A percentile compares a stretch with the other conserved stretches of the same genome.
Evolutionary conservation across 108 stramenopile genomes (phyloP).

Genomic region (Nitzschia sp.): DNA sequence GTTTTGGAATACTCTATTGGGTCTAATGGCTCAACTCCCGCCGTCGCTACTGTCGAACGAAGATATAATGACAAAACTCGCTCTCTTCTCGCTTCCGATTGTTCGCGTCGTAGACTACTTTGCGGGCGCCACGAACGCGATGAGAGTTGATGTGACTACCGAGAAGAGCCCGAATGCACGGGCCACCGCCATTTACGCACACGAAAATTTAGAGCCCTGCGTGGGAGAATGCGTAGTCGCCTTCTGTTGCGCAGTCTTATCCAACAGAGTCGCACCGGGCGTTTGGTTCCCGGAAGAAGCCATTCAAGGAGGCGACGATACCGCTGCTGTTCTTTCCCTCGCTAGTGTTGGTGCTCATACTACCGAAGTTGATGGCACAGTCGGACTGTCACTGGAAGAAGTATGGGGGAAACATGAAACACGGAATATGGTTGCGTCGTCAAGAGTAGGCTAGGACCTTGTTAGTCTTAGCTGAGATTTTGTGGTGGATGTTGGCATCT

Average conservation of each 20-base stretch:
- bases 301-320: conserved; percentile 20
- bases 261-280: conserved; percentile 48
- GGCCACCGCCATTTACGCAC: conserved; percentile 49
- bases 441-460: conserved; percentile 5
- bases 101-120: conserved; percentile 82
- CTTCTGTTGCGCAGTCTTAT: conserved; percentile 65
- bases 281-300: conserved; percentile 79
- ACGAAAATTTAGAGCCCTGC: conserved; percentile 81
- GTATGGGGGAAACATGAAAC: conserved; percentile 29
- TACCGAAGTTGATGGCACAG: conserved; percentile 26
- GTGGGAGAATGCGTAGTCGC: conserved; percentile 81
- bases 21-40: conserved; percentile 66
- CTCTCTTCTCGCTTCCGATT: conserved; percentile 79
- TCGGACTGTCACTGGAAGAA: conserved; percentile 7
- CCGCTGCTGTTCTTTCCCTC: conserved; percentile 37
- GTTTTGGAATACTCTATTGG: conserved; percentile 84
- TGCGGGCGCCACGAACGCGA: conserved; percentile 86
- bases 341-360: conserved; percentile 53
- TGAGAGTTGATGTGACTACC: conserved; percentile 57
- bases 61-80: conserved; percentile 65
- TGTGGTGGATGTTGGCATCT: conserved; percentile 60
- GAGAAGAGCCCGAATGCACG: conserved; percentile 3
- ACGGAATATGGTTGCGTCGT: neutral
- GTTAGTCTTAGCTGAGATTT: conserved; percentile 37
- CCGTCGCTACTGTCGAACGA: conserved; percentile 60